Percentiles rank a stretch among this genome's conserved stretches.
Evolutionary conservation across 2,329 filamentous ascomycete species (phyloP).

Genomic region (Aplosporella prunicola): DNA sequence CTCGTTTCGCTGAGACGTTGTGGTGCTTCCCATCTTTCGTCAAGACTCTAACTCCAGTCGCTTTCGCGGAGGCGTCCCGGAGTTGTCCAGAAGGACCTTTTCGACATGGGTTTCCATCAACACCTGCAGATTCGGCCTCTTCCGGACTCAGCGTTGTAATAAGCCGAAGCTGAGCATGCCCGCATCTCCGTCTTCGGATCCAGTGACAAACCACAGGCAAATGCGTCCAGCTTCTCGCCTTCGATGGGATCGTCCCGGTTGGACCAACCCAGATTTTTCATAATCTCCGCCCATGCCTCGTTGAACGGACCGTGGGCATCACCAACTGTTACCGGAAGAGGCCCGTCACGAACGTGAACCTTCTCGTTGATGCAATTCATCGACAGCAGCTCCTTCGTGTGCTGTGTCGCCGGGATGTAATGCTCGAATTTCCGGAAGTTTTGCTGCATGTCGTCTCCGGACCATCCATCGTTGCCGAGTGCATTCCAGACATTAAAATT

Average conservation of each 20-base stretch:
- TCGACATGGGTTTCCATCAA: conserved; percentile 6
- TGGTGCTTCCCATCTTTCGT: not conserved
- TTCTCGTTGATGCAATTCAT: conserved; percentile 13
- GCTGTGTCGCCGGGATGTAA: conserved; percentile 1
- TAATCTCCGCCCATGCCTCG: conserved; percentile 14
- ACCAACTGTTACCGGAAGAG: conserved; percentile 3
- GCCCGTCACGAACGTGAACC: conserved; percentile 9
- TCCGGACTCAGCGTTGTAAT: conserved; percentile 13
- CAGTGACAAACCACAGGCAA: conserved; percentile 9
- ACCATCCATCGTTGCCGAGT: conserved; percentile 24
- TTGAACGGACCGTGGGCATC: conserved; percentile 12
- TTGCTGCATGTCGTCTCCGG: conserved; percentile 5
- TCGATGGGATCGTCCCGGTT: conserved; percentile 11
- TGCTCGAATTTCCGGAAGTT: conserved; percentile 3
- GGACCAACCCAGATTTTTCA: conserved; percentile 10
- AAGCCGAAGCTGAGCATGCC: conserved; percentile 14
- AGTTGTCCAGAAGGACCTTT: conserved; percentile 3
- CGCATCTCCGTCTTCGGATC: conserved; percentile 11
- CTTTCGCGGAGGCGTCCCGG: conserved; percentile 9
- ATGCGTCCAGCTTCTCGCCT: conserved; percentile 11
- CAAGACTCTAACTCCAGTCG: conserved; percentile 16
- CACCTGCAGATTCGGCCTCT: conserved; percentile 17
- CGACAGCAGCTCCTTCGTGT: conserved; percentile 16
- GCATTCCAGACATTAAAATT: conserved; percentile 7
- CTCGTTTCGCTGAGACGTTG: conserved; percentile 11